Conservation (phyloP, 2,329 filamentous ascomycete species). For the Colletotrichum sp. region DNA sequence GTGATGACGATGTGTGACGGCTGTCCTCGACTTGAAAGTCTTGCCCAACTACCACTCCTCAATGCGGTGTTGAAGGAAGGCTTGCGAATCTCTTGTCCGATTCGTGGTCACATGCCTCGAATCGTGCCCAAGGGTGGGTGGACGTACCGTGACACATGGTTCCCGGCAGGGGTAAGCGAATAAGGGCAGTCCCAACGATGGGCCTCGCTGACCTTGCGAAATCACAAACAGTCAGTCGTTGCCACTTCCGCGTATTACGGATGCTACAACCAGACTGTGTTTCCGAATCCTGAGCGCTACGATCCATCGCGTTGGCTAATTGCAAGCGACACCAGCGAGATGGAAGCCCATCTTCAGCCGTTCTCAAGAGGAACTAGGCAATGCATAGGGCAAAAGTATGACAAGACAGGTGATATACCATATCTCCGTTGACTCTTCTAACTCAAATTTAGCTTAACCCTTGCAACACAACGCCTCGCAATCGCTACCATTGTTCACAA, state of each 20-base stretch:
- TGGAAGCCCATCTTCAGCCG: slow-evolving; percentile 2
- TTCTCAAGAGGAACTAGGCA: slow-evolving; percentile 5
- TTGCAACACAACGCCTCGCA: neutral
- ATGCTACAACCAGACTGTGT: neutral
- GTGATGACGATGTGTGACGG: neutral
- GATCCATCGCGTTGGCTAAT: neutral
- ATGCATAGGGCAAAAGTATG: slow-evolving; percentile 13
- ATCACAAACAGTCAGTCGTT: neutral
- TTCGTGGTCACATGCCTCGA: slow-evolving; percentile 8
- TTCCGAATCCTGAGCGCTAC: neutral
- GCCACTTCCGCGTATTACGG: neutral
- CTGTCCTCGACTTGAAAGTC: neutral
- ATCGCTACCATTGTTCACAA: neutral
- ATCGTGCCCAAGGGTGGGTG: neutral
- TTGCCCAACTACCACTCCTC: neutral
- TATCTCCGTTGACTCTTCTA: neutral
- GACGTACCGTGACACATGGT: neutral
- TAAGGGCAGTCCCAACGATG: neutral
- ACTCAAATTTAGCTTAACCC: too few relatives aligned
- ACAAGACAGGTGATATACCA: neutral
- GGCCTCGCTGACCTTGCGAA: neutral
- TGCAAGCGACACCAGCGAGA: neutral
- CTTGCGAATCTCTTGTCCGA: slow-evolving; percentile 9
- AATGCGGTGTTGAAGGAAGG: slow-evolving; percentile 10
- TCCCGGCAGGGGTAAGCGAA: slow-evolving; percentile 1